Evolutionary conservation across 106 monocot genomes (phyloP), one percentile per base, ranked within the genome.

Genomic region (Allium fistulosum): DNA sequence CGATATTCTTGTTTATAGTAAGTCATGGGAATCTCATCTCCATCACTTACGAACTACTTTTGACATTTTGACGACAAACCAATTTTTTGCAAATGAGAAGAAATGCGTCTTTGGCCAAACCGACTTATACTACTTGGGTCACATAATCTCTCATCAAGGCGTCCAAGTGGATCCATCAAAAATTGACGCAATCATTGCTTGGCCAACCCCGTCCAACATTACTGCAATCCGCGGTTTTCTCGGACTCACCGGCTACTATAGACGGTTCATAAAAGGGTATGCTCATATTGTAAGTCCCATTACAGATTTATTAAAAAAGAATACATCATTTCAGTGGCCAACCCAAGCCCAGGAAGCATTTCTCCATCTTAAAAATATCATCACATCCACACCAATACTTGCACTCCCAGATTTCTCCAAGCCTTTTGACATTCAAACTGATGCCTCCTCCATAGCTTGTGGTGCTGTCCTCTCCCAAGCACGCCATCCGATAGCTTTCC

Each of bases 1-100:
- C 49, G 48, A 65, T 65, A 65, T 65, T 6, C 27, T 65, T 6
- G 16, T 65, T 13, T 48, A 65, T n/a, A 65, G 65, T 16, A 0
- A 9, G 17, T 14, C 12, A 11, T 48, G 65, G 1, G 16, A 10
- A 5, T 14, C 46, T 10, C 65, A 46, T 27, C 16, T 65, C 4
- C 48, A 65, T 0, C 65, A 65, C 49, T 6, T 65, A 13, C 26
- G 17, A 11, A n/a, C 9, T 9, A 27, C 49, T 8, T 16, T 65
- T 0, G 8, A 49, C 7, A 46, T 46, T 48, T n/a, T 65, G 22
- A 22, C 22, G 22, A 22, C 22, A 11, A 16, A 49, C 1, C 47
- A 65, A 49, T 49, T 48, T 49, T 8, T 48, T 48, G 10, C 49
- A 5, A 14, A 48, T 27, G 68, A 26, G 16, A 68, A 53, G 22